Evolutionary conservation across 164 flowering plant species (phyloP), one percentile per base, ranked within the genome.

Genomic region (Vitis labrusca): DNA sequence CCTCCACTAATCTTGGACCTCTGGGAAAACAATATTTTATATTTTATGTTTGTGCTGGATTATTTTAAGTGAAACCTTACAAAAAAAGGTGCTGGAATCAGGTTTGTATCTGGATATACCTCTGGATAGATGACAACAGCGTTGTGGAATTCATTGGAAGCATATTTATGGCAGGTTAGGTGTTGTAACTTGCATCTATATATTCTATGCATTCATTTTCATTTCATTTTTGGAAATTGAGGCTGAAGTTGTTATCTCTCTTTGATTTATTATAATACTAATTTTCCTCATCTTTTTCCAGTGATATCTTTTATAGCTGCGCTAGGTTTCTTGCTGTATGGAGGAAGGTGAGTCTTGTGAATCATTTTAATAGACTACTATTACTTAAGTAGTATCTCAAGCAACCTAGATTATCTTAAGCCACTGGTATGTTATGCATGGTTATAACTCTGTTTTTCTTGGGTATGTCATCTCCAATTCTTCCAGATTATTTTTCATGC

Each of bases 281-380:
- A 59, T 59, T 60, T 63, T 14, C 48, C 56, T 52, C 37, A 63
- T 47, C 62, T 66, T 74, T 64, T 62, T 68, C 32, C 96, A 90
- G 98, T 81, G 72, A 86, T 89, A 63, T 95, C 97, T n/a, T 78
- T 91, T 64, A 63, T 82, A 14, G 98, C 98, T 54, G 97, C 98
- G 51, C 66, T 89, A 60, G 93, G 98, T 8, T 95, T 93, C 80
- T 74, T 93, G 82, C 64, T 91, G 1, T 93, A 93, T 79, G 98
- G 99, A 63, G 98, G 98, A 84, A 90, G 96, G 97, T 90, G 69
- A 86, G 74, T 65, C 1, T 66, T 71, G 65, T 61, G 13, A 27
- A 15, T 23, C 44, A 50, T 57, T 49, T 23, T 52, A 16, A 23
- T 57, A 23, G 10, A 6, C 17, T 12, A 11, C 27, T 13, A n/a